A percentile compares a stretch with the other conserved stretches of the same genome.
Evolutionary conservation across 2,329 filamentous ascomycete species (phyloP).

Genomic region (Microdochium nivale): DNA sequence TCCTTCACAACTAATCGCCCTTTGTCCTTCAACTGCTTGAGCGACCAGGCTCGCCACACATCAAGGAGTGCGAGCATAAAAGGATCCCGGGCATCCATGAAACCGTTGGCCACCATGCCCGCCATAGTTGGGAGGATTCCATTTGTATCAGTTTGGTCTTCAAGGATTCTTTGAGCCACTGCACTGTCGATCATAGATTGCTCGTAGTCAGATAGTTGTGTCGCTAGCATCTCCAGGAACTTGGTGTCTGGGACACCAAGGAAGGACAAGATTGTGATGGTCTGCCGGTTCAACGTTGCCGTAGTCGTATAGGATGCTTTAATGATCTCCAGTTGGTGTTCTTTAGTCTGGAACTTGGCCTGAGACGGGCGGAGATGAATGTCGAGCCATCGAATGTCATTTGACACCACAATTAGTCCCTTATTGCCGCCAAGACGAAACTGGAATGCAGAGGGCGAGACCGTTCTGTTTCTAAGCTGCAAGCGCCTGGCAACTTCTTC

Average conservation of each 20-base stretch:
- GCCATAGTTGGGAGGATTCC: constrained; percentile 68
- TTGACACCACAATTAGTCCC: constrained; percentile 73
- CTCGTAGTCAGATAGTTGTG: constrained; percentile 61
- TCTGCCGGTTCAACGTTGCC: constrained; percentile 81
- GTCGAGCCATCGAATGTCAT: constrained; percentile 55
- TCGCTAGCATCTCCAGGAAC: constrained; percentile 59
- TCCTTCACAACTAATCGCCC: constrained; percentile 74
- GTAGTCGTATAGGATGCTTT: constrained; percentile 67
- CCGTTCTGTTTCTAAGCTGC: constrained; percentile 39
- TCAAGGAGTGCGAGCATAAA: constrained; percentile 73
- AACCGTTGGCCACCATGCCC: constrained; percentile 69
- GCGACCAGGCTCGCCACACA: constrained; percentile 81
- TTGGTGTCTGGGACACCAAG: constrained; percentile 61
- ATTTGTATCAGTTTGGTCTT: constrained; percentile 76
- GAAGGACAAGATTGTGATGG: constrained; percentile 74
- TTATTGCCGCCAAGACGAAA: constrained; percentile 92
- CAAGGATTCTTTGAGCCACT: constrained; percentile 59
- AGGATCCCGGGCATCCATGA: constrained; percentile 66
- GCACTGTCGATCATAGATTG: constrained; percentile 57
- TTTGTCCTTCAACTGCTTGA: constrained; percentile 89
- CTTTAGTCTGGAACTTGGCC: constrained; percentile 69
- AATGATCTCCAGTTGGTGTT: constrained; percentile 76
- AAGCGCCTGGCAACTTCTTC: constrained; percentile 66
- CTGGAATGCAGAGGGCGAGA: constrained; percentile 74
- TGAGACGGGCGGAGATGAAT: constrained; percentile 79